Base-by-base conservation (phyloP, 805 yeast genomes). In the Candida verbasci region DNA sequence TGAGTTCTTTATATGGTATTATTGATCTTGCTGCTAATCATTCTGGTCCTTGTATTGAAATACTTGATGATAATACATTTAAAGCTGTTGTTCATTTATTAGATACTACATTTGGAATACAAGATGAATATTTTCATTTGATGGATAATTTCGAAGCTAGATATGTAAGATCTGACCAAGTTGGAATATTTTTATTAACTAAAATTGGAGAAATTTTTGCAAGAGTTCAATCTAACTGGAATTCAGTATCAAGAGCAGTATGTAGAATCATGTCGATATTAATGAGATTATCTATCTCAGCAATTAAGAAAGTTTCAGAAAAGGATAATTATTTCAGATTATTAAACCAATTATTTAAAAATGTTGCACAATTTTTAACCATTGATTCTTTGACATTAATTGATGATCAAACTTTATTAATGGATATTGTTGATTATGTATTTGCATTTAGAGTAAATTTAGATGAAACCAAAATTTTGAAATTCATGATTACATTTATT, bases 21-120 rank as follows among this genome's bases (percentile, higher is more conserved):
- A 49, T 56, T 17, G 66, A 60, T 29, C 9, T 20, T 18, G n/a
- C 39, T 3, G 9, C 3, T 11, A 10, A 21, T n/a, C 24, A 21
- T 8, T 15, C 24, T 8, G 27, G 37, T 11, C 48, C 63, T 7
- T 39, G 52, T 40, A 42, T 43, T n/a, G 62, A 57, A 35, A 42
- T 51, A 6, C 34, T 40, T 2, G 62, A 59, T 24, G 68, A 60
- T 35, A 53, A 57, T 38, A 34, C 56, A 10, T 81, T 81, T 53
- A 75, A 74, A 44, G 70, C 84, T 2, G 64, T 78, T 24, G 74
- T 81, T 29, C 80, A 78, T 43, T 58, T 80, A 36, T 55, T 83
- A 23, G 86, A 82, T 54, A 66, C 77, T 34, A 68, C 80, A 12
- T 62, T 81, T 47, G 86, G 83, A 2, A 73, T 81, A 49, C 80